Percentiles rank a stretch among this genome's conserved stretches.
These are phyloP conservation scores for Aspergillus neotritici DNA, from an alignment of 2,329 filamentous ascomycete genomes.

Conservation along the genomic window DNA sequence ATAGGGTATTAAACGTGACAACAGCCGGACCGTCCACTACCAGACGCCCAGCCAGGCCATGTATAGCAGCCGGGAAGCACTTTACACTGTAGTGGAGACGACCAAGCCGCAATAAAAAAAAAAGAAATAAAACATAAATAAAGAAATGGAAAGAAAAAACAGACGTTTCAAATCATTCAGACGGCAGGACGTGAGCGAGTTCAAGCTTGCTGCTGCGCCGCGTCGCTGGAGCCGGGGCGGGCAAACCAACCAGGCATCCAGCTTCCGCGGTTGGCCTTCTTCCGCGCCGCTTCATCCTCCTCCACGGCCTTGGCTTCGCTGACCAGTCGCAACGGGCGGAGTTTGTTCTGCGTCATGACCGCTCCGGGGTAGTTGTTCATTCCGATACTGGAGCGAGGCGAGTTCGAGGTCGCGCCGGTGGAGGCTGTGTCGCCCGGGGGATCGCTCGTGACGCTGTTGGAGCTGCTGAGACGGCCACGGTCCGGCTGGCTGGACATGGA, in stretches of 20 bases:
- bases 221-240: constrained; percentile 28
- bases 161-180: not conserved
- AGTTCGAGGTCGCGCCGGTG: constrained; percentile 45
- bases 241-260: constrained; percentile 44
- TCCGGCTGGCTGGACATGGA: constrained; percentile 45
- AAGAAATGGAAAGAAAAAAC: constrained; percentile 6
- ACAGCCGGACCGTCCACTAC: constrained; percentile 8
- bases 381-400: constrained; percentile 60
- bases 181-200: constrained; percentile 3
- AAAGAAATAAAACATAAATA: constrained; percentile 3
- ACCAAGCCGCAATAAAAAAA: constrained; percentile 3
- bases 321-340: constrained; percentile 79
- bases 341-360: constrained; percentile 63
- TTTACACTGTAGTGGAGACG: not conserved
- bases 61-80: not conserved
- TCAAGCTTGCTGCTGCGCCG: constrained; percentile 12
- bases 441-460: constrained; percentile 53
- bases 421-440: constrained; percentile 41
- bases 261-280: constrained; percentile 43
- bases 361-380: constrained; percentile 63
- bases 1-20: constrained; percentile 16
- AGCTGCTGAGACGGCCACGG: constrained; percentile 58
- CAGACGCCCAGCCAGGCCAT: constrained; percentile 7
- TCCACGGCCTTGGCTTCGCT: constrained; percentile 38
- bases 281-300: constrained; percentile 41